Evolutionary conservation across 768 basidiomycete species (phyloP).

Genomic region (Cantharellus cinnabarinus): DNA sequence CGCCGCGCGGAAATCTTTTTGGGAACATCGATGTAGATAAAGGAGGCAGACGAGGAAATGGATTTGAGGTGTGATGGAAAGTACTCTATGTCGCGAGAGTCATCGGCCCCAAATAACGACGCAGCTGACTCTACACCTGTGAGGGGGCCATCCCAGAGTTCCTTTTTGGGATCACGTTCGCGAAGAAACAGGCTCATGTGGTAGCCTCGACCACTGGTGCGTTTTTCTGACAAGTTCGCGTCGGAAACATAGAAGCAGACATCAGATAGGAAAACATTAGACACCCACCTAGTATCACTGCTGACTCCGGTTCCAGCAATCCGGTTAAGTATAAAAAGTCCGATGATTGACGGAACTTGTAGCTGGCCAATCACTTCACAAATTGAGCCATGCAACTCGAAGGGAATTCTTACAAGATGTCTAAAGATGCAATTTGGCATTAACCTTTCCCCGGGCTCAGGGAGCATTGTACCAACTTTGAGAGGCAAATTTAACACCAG

Average conservation of each 20-base stretch:
- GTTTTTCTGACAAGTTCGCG: constrained; percentile 34
- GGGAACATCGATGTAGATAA: constrained; percentile 21
- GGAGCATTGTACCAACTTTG: constrained; percentile 32
- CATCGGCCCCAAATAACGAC: constrained; percentile 57
- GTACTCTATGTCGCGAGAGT: constrained; percentile 30
- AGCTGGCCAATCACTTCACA: constrained; percentile 27
- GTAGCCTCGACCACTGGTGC: constrained; percentile 53
- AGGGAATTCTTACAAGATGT: constrained; percentile 26
- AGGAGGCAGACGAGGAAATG: constrained; percentile 20
- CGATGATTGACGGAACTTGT: constrained; percentile 83
- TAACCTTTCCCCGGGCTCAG: background rate
- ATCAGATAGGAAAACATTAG: constrained; percentile 7
- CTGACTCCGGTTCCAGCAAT: constrained; percentile 83
- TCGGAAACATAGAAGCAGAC: background rate
- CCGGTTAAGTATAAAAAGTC: constrained; percentile 95
- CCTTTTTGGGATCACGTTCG: constrained; percentile 52
- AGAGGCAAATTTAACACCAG: constrained; percentile 71
- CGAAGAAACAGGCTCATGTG: constrained; percentile 68
- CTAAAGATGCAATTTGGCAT: background rate
- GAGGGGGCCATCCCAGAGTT: constrained; percentile 83
- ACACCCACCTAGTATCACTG: constrained; percentile 50
- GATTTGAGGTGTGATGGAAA: constrained; percentile 41
- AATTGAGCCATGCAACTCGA: constrained; percentile 3
- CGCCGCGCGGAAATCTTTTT: constrained; percentile 8
- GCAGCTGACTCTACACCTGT: constrained; percentile 48